These are phyloP conservation scores for Aphanomyces cochlioides DNA, from an alignment of 352 stramenopile genomes.

Conservation along the genomic window DNA sequence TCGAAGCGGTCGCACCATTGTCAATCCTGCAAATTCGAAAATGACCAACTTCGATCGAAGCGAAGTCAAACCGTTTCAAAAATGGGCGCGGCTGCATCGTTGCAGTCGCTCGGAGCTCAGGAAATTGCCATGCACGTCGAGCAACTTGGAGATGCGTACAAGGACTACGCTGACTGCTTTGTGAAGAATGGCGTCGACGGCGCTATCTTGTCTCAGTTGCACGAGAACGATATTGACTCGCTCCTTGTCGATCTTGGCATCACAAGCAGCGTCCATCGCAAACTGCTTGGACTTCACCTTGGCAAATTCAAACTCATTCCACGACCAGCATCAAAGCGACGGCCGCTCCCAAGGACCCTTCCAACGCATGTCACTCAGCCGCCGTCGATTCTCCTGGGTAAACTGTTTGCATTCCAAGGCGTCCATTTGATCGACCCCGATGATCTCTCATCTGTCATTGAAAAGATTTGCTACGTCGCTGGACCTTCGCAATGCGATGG, in stretches of 20 bases:
- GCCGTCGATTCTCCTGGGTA: not conserved
- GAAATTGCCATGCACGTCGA: slow-evolving; percentile 5
- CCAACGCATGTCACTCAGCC: not conserved
- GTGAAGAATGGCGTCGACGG: slow-evolving; percentile 10
- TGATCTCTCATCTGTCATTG: not conserved
- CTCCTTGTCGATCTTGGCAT: slow-evolving; percentile 17
- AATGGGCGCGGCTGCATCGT: slow-evolving; percentile 12
- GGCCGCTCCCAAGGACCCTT: not conserved
- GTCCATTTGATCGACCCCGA: slow-evolving; percentile 21
- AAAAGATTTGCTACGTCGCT: not conserved
- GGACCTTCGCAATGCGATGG: slow-evolving; percentile 2
- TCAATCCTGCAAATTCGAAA: not conserved
- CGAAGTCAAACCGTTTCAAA: not conserved
- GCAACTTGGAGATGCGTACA: slow-evolving; percentile 8
- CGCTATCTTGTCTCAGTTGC: not conserved
- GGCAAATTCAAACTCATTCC: slow-evolving; percentile 1
- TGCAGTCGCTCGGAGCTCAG: not conserved
- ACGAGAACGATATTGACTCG: not conserved
- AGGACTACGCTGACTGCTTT: slow-evolving; percentile 2
- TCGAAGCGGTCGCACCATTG: not conserved
- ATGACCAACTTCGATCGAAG: not conserved
- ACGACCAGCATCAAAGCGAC: not conserved
- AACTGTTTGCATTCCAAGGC: slow-evolving; percentile 19
- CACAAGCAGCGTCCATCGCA: slow-evolving; percentile 7
- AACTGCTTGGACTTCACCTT: slow-evolving; percentile 8